Evolutionary conservation across 2,329 filamentous ascomycete species (phyloP).

Genomic region (Myriangium duriaei): DNA sequence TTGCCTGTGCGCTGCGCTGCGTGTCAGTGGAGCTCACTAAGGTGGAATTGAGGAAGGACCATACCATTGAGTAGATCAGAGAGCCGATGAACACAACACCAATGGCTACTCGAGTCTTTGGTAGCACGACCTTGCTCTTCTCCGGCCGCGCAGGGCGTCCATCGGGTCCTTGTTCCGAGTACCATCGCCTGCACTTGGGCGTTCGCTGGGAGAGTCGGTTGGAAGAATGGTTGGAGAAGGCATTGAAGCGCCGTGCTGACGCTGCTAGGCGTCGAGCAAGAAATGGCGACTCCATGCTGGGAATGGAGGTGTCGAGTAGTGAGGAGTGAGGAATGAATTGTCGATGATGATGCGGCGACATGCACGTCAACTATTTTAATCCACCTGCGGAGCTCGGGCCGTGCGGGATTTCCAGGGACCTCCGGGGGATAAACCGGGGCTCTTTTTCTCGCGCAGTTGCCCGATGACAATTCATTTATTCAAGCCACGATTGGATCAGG

Average conservation of each 20-base stretch:
- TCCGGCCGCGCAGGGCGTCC: conserved; percentile 9
- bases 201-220: not conserved
- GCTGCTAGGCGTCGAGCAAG: not conserved
- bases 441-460: too few relatives aligned
- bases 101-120: conserved; percentile 31
- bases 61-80: conserved; percentile 48
- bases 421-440: too few relatives aligned
- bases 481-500: too few relatives aligned
- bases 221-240: not conserved
- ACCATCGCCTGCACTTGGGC: not conserved
- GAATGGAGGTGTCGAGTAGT: too few relatives aligned
- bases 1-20: conserved; percentile 25
- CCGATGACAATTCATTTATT: too few relatives aligned
- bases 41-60: conserved; percentile 10
- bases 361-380: too few relatives aligned
- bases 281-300: not conserved
- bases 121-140: conserved; percentile 24
- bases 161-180: conserved; percentile 2
- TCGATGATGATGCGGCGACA: too few relatives aligned
- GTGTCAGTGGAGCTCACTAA: conserved; percentile 3
- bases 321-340: too few relatives aligned
- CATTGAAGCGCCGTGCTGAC: not conserved
- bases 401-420: too few relatives aligned
- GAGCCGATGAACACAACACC: conserved; percentile 41
- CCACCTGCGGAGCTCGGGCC: too few relatives aligned